Base-by-base conservation (phyloP, 331 rosid species). In the Malus hybrid region DNA sequence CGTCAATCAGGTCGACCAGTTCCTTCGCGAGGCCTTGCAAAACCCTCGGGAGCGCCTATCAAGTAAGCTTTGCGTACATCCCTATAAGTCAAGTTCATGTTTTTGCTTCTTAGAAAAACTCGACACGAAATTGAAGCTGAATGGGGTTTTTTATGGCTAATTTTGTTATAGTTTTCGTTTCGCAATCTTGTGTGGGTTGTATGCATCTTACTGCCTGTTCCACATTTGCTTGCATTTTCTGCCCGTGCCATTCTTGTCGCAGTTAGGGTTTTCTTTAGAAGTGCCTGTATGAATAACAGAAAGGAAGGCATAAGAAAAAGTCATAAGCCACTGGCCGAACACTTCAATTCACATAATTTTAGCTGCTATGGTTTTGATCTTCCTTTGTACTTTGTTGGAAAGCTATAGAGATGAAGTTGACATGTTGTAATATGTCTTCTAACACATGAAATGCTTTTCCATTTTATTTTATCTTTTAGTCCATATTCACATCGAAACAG, bases 41-140 rank as follows among this genome's bases (percentile, higher is more conserved):
- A 94, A 94, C 85, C 97, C 97, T 75, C 88, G 98, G 28, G 98
- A 93, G 85, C 97, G 98, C 61, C 85, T 93, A 33, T 88, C 98
- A 7, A 78, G 98, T 93, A 77, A 75, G 89, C 74, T 71, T 55
- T 66, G 6, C 44, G 18, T 61, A 6, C 57, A 44, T 67, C 39
- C n/a, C 19, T 18, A 6, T 3, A 28, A 9, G 12, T 62, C 20
- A 31, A 5, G 44, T 29, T 32, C 69, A 16, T 64, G 69, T 15
- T 65, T 65, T 65, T 28, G n/a, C 46, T 66, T 66, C 28, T 34
- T n/a, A 5, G 6, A 16, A 50, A 36, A 19, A 0, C 29, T 34
- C 5, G 1, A 10, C 2, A 2, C 9, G 7, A 66, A 33, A 5
- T 19, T 33, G 52, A 33, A 66, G 36, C 10, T 33, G 22, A 66